These are phyloP conservation scores for Citrus cavaleriei DNA, from an alignment of 345 rosid genomes.

Conservation along the genomic window DNA sequence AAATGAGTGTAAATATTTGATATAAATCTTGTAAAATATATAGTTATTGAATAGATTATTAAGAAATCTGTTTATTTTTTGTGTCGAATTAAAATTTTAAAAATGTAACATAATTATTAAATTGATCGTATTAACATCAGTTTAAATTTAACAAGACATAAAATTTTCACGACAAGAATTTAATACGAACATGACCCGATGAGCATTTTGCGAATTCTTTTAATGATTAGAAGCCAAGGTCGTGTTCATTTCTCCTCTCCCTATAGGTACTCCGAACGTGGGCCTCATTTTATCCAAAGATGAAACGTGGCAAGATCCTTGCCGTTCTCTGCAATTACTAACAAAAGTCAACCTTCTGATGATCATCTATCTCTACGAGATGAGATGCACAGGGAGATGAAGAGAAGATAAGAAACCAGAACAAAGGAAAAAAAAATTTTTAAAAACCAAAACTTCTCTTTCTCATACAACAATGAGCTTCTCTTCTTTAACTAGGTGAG, in stretches of 20 bases:
- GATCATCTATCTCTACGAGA: neutral
- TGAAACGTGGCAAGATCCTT: neutral
- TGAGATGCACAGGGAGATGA: neutral
- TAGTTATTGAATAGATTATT: fast-evolving
- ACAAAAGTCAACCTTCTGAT: neutral
- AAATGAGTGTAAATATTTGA: too few relatives aligned
- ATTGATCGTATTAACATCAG: fast-evolving
- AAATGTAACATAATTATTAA: too few relatives aligned
- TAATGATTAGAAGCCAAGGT: too few relatives aligned
- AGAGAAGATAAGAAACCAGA: neutral
- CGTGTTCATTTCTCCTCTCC: too few relatives aligned
- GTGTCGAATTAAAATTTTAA: fast-evolving
- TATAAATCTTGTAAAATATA: too few relatives aligned
- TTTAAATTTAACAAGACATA: too few relatives aligned
- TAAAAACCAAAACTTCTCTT: neutral
- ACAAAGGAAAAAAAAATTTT: neutral
- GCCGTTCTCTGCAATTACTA: neutral
- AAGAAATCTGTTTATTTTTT: fast-evolving
- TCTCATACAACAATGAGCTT: slow-evolving; percentile 18
- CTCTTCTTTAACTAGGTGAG: slow-evolving; percentile 24
- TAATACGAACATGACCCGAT: too few relatives aligned
- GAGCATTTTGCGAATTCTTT: too few relatives aligned
- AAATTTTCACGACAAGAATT: fast-evolving
- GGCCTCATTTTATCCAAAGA: neutral
- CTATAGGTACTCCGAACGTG: neutral